phyloP scores from a whole-genome alignment of 805 yeast genomes.

The Zygotorulaspora sp. region DNA sequence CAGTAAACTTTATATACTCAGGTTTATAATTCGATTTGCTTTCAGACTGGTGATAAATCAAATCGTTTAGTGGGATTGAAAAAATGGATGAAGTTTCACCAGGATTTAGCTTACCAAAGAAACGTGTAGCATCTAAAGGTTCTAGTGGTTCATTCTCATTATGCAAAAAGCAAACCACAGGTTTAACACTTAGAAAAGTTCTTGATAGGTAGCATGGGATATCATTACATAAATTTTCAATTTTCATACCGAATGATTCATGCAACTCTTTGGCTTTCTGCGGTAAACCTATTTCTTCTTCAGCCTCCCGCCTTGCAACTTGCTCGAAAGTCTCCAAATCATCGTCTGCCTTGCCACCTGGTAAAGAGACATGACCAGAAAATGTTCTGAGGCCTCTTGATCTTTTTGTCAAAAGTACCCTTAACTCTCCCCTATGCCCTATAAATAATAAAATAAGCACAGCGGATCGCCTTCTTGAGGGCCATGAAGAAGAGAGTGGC shows the following conservation, averaged over 20 bases:
- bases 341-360: constrained; percentile 87
- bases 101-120: constrained; percentile 53
- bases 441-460: constrained; percentile 71
- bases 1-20: constrained; percentile 34
- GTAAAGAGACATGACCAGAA: constrained; percentile 87
- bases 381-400: constrained; percentile 64
- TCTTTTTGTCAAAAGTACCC: constrained; percentile 76
- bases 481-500: constrained; percentile 58
- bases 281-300: constrained; percentile 79
- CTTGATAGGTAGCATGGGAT: constrained; percentile 80
- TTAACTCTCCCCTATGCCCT: constrained; percentile 67
- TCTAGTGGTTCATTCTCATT: constrained; percentile 23
- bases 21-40: constrained; percentile 9
- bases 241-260: constrained; percentile 46
- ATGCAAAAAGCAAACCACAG: constrained; percentile 65
- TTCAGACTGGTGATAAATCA: constrained; percentile 33
- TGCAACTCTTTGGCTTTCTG: constrained; percentile 43
- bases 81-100: constrained; percentile 73
- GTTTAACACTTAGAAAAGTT: constrained; percentile 77
- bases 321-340: constrained; percentile 62
- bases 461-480: constrained; percentile 66
- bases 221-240: constrained; percentile 52
- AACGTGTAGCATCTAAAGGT: constrained; percentile 32
- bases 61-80: constrained; percentile 64
- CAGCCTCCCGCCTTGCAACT: constrained; percentile 76